phyloP scores from a whole-genome alignment of 805 yeast species.

The Wickerhamiella galacta region DNA sequence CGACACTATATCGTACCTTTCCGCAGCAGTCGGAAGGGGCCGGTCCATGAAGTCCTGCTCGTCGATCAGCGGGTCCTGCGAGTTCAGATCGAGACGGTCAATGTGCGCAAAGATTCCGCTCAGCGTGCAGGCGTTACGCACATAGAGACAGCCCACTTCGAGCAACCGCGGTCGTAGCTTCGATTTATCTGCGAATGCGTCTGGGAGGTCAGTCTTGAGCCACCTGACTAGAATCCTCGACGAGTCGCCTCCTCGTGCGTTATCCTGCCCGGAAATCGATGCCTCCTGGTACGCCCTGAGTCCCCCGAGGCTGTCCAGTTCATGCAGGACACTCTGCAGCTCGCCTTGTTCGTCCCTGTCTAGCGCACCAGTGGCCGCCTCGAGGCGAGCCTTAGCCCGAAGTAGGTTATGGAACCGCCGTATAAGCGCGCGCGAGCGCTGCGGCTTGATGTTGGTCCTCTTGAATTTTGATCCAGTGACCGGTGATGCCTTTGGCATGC shows the following conservation, averaged over 20 bases:
- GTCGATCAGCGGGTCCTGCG: conserved; percentile 53
- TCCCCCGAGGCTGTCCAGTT: conserved; percentile 51
- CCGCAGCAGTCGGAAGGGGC: conserved; percentile 32
- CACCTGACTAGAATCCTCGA: conserved; percentile 66
- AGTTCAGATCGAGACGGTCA: conserved; percentile 58
- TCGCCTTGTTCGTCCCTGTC: background rate
- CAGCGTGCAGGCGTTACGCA: conserved; percentile 49
- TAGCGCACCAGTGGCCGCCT: too few species aligned
- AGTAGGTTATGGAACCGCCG: conserved; percentile 59
- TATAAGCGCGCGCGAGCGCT: conserved; percentile 52
- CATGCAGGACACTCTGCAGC: background rate
- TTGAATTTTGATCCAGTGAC: conserved; percentile 3
- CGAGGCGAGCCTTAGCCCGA: conserved; percentile 29
- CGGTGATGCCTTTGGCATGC: background rate
- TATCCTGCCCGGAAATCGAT: conserved; percentile 67
- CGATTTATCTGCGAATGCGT: conserved; percentile 1
- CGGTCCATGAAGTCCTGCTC: conserved; percentile 78
- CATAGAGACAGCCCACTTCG: conserved; percentile 72
- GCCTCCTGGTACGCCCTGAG: conserved; percentile 68
- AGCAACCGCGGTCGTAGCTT: conserved; percentile 28
- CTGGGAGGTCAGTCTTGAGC: conserved; percentile 20
- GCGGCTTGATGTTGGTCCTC: conserved; percentile 43
- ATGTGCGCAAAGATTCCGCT: conserved; percentile 36
- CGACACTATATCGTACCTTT: conserved; percentile 47
- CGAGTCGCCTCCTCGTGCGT: conserved; percentile 77